Conservation (phyloP, 2,329 filamentous ascomycete species). For the Lasiodiplodia hormozganensis region DNA sequence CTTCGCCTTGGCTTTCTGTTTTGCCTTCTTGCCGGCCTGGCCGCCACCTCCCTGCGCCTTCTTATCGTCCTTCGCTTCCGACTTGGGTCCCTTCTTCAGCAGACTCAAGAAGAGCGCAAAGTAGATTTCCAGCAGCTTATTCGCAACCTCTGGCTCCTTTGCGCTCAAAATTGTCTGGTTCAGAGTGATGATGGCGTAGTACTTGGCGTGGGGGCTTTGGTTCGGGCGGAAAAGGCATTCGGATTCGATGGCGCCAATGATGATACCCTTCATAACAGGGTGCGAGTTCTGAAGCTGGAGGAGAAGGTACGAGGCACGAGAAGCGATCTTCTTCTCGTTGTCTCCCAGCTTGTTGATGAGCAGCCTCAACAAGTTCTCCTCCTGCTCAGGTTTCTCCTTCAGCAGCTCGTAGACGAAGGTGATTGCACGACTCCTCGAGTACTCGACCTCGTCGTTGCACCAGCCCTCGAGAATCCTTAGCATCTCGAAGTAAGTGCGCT, state of each 20-base stretch:
- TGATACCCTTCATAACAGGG: slow-evolving; percentile 90
- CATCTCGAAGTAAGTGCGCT: slow-evolving; percentile 90
- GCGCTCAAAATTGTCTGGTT: slow-evolving; percentile 93
- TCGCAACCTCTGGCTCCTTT: slow-evolving; percentile 82
- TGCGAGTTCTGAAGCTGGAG: slow-evolving; percentile 88
- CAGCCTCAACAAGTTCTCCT: slow-evolving; percentile 88
- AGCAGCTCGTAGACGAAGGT: slow-evolving; percentile 91
- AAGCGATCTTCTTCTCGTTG: slow-evolving; percentile 93
- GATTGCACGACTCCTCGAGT: slow-evolving; percentile 84
- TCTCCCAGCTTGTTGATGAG: slow-evolving; percentile 97
- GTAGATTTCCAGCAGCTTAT: slow-evolving; percentile 85
- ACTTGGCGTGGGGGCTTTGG: slow-evolving; percentile 87
- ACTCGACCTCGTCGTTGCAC: slow-evolving; percentile 95
- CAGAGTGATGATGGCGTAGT: slow-evolving; percentile 94
- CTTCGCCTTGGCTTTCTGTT: slow-evolving; percentile 51
- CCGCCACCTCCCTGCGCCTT: slow-evolving; percentile 64
- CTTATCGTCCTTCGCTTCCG: slow-evolving; percentile 44
- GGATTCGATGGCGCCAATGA: slow-evolving; percentile 83
- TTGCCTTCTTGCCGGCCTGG: slow-evolving; percentile 60
- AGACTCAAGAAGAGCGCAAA: slow-evolving; percentile 87
- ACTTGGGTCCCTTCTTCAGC: slow-evolving; percentile 67
- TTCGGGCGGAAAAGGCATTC: slow-evolving; percentile 87
- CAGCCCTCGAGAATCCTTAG: slow-evolving; percentile 90
- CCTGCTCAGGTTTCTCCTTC: slow-evolving; percentile 96
- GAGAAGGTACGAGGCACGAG: slow-evolving; percentile 89